These are phyloP conservation scores for Botryotinia globosa DNA, from an alignment of 2,329 filamentous ascomycete species.

Conservation along the genomic window DNA sequence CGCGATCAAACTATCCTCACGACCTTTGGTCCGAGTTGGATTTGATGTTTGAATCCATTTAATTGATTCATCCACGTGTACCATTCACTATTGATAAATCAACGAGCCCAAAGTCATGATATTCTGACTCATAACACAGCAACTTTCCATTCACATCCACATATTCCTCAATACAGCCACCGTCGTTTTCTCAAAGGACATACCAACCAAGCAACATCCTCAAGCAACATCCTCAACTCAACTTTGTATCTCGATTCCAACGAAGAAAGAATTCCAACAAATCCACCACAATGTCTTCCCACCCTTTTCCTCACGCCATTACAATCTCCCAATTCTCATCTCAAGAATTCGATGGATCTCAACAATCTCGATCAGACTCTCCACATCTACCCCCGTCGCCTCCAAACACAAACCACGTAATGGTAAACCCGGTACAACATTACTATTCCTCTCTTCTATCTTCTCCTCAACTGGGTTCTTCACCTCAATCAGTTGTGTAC, in stretches of 20 bases:
- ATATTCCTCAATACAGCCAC: background rate
- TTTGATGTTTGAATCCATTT: background rate
- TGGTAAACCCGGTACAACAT: background rate
- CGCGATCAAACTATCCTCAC: background rate
- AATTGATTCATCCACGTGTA: background rate
- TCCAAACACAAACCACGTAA: background rate
- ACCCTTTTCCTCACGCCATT: background rate
- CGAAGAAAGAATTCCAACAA: background rate
- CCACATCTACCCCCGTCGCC: background rate
- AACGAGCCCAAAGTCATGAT: background rate
- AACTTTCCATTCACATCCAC: background rate
- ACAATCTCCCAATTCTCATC: background rate
- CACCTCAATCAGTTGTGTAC: background rate
- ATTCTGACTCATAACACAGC: background rate
- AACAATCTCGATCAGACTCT: background rate
- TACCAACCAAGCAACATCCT: background rate
- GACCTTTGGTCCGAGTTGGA: background rate
- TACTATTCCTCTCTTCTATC: background rate
- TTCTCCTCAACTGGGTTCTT: background rate
- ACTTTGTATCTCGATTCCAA: background rate
- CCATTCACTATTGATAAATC: background rate
- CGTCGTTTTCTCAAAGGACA: background rate
- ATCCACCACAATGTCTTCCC: background rate
- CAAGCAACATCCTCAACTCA: background rate
- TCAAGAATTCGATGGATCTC: background rate